Base-by-base conservation (phyloP, 371 early-diverging fungal genomes). In the Mucor plumbeus region DNA sequence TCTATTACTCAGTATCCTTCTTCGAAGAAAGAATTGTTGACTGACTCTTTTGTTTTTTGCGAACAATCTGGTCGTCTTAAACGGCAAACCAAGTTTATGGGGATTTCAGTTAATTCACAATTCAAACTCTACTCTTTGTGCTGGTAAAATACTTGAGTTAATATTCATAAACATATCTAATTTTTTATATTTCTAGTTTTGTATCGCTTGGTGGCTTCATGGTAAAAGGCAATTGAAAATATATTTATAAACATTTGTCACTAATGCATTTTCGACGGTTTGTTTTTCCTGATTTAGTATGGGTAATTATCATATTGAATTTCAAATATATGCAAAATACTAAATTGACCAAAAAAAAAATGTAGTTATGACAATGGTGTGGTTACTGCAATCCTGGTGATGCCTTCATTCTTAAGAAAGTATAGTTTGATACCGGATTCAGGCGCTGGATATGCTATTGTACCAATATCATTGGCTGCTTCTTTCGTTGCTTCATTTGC, bases 321-420 rank as follows among this genome's bases (percentile, higher is more conserved):
- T 19, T 55, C n/a, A 33, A 56, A 61, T 11, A 53, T 36, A 47
- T 34, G 13, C n/a, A 31, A 38, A 36, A 31, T 41, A 7, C 14
- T 40, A 39, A 15, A 56, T 50, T 54, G 13, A 64, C 41, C 21
- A 17, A 38, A 9, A 7, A 9, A 38, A 9, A 26, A 10, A 48
- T 53, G 50, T 65, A 82, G 86, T 59, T 82, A 84, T 68, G 85
- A 86, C 69, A 78, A 69, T 55, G 84, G 84, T 35, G 72, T 76
- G 34, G 59, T 83, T n/a, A 72, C 79, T 26, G 70, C 82, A n/a
- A 68, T 82, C 61, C 44, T 80, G 54, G 74, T 72, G 21, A 79
- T 83, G 77, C 72, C 76, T 36, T 61, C 75, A 14, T 83, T 81
- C 73, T 65, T 69, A 38, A 55, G 61, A 8, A 70, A 68, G 21